Base-by-base conservation (phyloP, 2,329 filamentous ascomycete species). In the Neopestalotiopsis sp. region DNA sequence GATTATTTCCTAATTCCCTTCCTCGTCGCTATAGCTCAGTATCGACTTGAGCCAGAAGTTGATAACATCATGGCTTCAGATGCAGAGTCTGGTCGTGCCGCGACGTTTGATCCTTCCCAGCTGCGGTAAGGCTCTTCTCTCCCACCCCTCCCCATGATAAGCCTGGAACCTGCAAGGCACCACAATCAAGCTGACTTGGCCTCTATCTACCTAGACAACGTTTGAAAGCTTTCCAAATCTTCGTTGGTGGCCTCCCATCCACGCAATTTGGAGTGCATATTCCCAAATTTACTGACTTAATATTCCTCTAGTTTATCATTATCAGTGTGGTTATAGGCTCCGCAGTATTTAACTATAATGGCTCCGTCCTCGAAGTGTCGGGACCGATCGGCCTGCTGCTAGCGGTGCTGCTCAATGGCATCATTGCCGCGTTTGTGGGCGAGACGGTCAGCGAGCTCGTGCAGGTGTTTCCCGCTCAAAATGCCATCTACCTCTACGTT, bases 401-500 rank as follows among this genome's bases (percentile, higher is more conserved):
- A 4, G 68, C 67, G 13, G 67, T 73, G 6, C 9, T 68, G 12
- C 32, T 73, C 13, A 68, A 72, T 40, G 70, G 70, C 5, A 20
- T 72, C 42, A 69, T 73, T 20, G 53, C 69, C 0, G 62, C 70
- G n/a, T 68, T 65, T 56, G 63, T 73, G 3, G 71, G 71, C 4
- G 71, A 73, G 3, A 71, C 68, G 5, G 66, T 73, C n/a, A 71
- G 68, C 53, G 70, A 73, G 32, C 65, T 73, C 7, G 71, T 73
- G 24, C 71, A 73, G 42, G 45, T 68, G 3, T 73, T 73, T 30
- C 71, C 71, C 4, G 68, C 69, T 1, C 71, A 70, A 28, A 73
- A 73, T 59, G 71, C 70, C 4, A 69, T 73, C 2, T 73, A 70
- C 56, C 70, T 72, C 28, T 73, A 73, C n/a, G 65, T 72, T 9